Conservation (phyloP, 148 eudicot species). For the Arbutus unedo region DNA sequence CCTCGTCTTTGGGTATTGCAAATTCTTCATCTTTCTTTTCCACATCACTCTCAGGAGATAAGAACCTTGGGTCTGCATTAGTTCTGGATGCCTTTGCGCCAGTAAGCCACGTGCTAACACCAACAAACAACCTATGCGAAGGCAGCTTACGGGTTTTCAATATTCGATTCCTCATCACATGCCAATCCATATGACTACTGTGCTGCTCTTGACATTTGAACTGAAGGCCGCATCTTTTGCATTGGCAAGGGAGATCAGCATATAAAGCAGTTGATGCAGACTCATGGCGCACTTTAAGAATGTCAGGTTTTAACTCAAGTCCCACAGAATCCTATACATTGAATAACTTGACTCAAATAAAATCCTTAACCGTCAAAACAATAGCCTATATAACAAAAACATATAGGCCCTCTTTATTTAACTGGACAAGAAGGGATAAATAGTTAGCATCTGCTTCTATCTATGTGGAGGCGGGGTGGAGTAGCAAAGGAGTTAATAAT, state of each 20-base stretch:
- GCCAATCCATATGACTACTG: conserved; percentile 99
- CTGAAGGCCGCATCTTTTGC: conserved; percentile 86
- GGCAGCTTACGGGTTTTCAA: conserved; percentile 84
- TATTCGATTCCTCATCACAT: conserved; percentile 76
- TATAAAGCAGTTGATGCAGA: conserved; percentile 66
- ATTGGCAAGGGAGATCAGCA: conserved; percentile 84
- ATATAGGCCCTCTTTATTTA: background rate
- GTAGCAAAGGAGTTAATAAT: background rate
- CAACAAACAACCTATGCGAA: conserved; percentile 94
- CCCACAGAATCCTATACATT: conserved; percentile 68
- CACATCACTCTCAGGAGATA: conserved; percentile 55
- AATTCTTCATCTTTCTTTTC: conserved; percentile 75
- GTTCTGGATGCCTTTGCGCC: conserved; percentile 80
- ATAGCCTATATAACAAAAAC: background rate
- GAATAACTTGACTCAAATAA: background rate
- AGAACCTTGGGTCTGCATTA: conserved; percentile 75
- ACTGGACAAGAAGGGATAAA: background rate
- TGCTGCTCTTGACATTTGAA: conserved; percentile 90
- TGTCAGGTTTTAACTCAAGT: conserved; percentile 73
- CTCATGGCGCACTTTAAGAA: conserved; percentile 79
- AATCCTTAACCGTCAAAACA: background rate
- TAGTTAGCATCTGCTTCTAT: background rate
- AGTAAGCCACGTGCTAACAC: conserved; percentile 81
- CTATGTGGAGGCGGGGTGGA: background rate
- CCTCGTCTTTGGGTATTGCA: too few species aligned